Evolutionary conservation across 306 rosid species (phyloP).

Genomic region (Medicago lupulina): DNA sequence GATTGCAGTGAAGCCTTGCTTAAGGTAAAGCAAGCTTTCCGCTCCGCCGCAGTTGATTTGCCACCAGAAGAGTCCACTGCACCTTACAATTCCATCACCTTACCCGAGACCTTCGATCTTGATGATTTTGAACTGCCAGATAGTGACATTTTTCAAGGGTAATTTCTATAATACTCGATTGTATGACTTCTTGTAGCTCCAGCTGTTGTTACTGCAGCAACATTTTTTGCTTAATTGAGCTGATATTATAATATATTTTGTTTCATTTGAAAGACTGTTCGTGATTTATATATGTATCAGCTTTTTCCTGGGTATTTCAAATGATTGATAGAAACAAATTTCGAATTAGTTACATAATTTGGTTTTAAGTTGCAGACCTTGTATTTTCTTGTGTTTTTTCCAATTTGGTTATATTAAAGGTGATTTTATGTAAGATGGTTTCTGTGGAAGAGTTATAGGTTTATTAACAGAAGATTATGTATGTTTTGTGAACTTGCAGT

Average conservation of each 20-base stretch:
- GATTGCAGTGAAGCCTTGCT: slow-evolving; percentile 99
- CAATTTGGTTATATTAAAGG: slow-evolving; percentile 4
- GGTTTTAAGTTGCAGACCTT: slow-evolving; percentile 22
- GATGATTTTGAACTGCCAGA: slow-evolving; percentile 99
- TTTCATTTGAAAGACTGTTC: slow-evolving; percentile 8
- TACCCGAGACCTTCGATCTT: slow-evolving; percentile 99
- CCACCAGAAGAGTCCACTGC: slow-evolving; percentile 99
- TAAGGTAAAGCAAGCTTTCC: slow-evolving; percentile 98
- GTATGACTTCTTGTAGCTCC: slow-evolving; percentile 28
- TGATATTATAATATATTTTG: slow-evolving; percentile 3
- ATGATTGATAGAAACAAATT: slow-evolving; percentile 21
- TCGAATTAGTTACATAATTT: not conserved
- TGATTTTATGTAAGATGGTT: slow-evolving; percentile 33
- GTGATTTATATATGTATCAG: slow-evolving; percentile 16
- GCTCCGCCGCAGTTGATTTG: slow-evolving; percentile 96
- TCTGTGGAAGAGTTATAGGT: slow-evolving; percentile 36
- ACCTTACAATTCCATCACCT: slow-evolving; percentile 96
- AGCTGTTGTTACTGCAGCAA: slow-evolving; percentile 30
- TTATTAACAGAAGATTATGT: slow-evolving; percentile 46
- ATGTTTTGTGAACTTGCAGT: slow-evolving; percentile 66
- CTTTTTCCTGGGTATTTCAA: slow-evolving; percentile 26
- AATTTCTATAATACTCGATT: slow-evolving; percentile 50
- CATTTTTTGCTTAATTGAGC: slow-evolving; percentile 18
- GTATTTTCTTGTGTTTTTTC: not conserved
- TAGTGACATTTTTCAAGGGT: slow-evolving; percentile 91